Evolutionary conservation across 768 basidiomycete species (phyloP), one percentile per base, ranked within the genome.

Genomic region (Chalciporus piperatus): DNA sequence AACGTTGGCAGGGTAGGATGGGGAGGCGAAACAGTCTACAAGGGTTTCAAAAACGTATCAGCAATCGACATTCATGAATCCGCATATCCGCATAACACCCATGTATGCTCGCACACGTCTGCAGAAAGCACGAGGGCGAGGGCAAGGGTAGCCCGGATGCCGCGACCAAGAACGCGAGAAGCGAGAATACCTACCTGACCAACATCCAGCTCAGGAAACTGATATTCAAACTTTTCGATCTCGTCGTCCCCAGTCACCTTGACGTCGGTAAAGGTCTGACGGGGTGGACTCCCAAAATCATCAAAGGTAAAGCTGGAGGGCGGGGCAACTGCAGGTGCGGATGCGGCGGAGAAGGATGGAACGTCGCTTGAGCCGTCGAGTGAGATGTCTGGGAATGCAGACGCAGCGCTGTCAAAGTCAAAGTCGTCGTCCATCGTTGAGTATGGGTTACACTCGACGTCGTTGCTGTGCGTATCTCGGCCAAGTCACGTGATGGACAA

Each of bases 191-290:
- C 33, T 61, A 78, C 78, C 49, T 60, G 62, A 13, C 71, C 70
- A 51, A 79, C 70, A 47, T 85, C 84, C 54, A 95, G 78, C 47
- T 88, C 92, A 0, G 92, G 92, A 66, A 93, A 95, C 51, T 90
- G 82, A 66, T 72, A 85, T 70, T 92, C 85, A 57, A 95, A 95
- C 67, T 86, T 83, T 51, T 90, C 87, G 52, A 95, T 79, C 57
- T 90, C 88, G 56, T 92, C 89, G 62, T 90, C 83, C 0, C 89
- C 90, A 0, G 91, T 94, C 37, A 92, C 85, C 62, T 81, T 90
- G 48, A 94, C 85, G 10, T 78, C 74, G n/a, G 77, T 74, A 37
- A 71, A 67, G 40, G 60, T 63, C 47, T 70, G 62, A 27, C 65
- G 60, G 1, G 76, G 75, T 9, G 75, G 73, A 41, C 67, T 73